Percentiles rank a stretch among this genome's conserved stretches.
These are phyloP conservation scores for Monosporozyma servazzii DNA, from an alignment of 805 yeast species.

Conservation along the genomic window DNA sequence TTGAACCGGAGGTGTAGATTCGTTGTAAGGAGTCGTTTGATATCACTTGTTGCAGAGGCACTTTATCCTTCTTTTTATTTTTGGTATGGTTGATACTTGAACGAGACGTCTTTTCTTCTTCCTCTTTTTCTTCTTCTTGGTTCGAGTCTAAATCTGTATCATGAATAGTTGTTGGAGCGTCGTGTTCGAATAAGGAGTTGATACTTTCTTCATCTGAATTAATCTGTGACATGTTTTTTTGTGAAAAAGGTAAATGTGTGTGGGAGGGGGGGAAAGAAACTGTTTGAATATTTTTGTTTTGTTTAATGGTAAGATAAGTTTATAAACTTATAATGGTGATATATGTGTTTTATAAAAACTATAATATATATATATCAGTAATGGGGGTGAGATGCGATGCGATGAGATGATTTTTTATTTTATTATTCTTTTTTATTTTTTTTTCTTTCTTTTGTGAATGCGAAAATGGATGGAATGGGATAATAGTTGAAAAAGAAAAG, in stretches of 20 bases:
- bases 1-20: conserved; percentile 34
- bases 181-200: conserved; percentile 1
- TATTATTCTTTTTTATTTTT: too few species aligned
- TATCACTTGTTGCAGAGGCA: not conserved
- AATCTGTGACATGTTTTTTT: not conserved
- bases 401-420: too few species aligned
- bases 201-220: conserved; percentile 4
- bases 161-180: conserved; percentile 2
- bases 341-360: too few species aligned
- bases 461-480: too few species aligned
- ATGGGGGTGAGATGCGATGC: too few species aligned
- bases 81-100: not conserved
- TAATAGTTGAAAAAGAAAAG: too few species aligned
- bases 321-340: too few species aligned
- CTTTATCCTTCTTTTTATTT: not conserved
- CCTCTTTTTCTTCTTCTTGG: not conserved
- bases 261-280: too few species aligned
- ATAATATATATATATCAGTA: too few species aligned
- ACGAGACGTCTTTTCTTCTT: not conserved
- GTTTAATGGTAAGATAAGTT: too few species aligned
- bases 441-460: too few species aligned
- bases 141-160: conserved; percentile 1
- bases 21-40: conserved; percentile 12
- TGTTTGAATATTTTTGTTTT: too few species aligned
- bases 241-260: not conserved